Conservation (phyloP, 495 filamentous ascomycete species). For the Hypoxylon intermedium region DNA sequence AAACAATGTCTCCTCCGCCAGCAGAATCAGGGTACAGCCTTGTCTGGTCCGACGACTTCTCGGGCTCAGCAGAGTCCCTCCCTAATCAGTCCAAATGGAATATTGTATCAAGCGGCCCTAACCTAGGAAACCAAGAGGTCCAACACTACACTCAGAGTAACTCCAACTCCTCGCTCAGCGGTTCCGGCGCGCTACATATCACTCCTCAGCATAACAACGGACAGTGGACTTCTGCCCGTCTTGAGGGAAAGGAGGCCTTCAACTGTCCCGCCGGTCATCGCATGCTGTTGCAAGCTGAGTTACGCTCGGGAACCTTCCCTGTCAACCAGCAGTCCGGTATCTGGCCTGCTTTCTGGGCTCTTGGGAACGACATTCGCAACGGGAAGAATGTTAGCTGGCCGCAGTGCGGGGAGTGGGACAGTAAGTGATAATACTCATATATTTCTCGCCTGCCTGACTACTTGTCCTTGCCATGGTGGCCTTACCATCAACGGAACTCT, state of each 20-base stretch:
- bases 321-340: constrained; percentile 36
- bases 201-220: constrained; percentile 22
- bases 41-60: constrained; percentile 34
- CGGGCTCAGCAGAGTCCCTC: constrained; percentile 19
- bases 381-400: constrained; percentile 35
- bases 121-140: constrained; percentile 37
- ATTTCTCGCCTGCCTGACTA: not conserved
- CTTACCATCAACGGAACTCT: too few relatives aligned
- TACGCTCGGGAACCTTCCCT: constrained; percentile 32
- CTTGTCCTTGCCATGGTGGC: not conserved
- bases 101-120: constrained; percentile 8
- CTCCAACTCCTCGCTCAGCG: constrained; percentile 31
- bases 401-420: constrained; percentile 37
- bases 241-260: constrained; percentile 34
- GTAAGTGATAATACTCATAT: constrained; percentile 3
- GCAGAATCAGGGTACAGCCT: constrained; percentile 34
- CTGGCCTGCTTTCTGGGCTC: constrained; percentile 45
- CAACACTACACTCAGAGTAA: constrained; percentile 34
- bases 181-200: constrained; percentile 25
- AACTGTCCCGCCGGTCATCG: constrained; percentile 25
- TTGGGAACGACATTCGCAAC: constrained; percentile 30
- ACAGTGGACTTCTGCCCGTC: constrained; percentile 39
- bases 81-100: constrained; percentile 30
- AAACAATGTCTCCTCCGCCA: constrained; percentile 32
- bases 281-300: constrained; percentile 33